These are phyloP conservation scores for Lanmaoa rubissima DNA, from an alignment of 768 basidiomycete species.

Conservation along the genomic window DNA sequence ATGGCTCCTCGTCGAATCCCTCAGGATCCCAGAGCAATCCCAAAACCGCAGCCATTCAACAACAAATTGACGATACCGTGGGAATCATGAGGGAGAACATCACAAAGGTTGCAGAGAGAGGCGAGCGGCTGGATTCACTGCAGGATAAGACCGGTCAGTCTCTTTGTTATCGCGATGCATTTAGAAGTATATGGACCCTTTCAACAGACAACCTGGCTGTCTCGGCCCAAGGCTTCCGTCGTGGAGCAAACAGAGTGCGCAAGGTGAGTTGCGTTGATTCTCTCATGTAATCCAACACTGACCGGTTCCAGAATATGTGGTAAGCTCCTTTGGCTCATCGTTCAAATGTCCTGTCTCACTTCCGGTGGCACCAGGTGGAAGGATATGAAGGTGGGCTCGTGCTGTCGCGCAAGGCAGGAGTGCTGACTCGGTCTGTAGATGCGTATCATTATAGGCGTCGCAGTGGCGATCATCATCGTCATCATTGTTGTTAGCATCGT, in stretches of 20 bases:
- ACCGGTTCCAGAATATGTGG: constrained; percentile 77
- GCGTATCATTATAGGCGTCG: constrained; percentile 94
- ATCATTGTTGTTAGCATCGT: constrained; percentile 96
- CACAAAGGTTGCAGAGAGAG: constrained; percentile 91
- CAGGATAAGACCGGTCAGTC: constrained; percentile 97
- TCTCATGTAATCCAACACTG: constrained; percentile 1
- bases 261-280: constrained; percentile 55
- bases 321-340: constrained; percentile 40
- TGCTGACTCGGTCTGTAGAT: constrained; percentile 51
- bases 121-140: constrained; percentile 88
- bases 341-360: constrained; percentile 7
- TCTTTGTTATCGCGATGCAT: not conserved
- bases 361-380: constrained; percentile 69
- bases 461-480: constrained; percentile 85
- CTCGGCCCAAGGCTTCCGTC: constrained; percentile 97
- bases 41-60: constrained; percentile 93
- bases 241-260: constrained; percentile 95
- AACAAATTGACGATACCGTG: constrained; percentile 97
- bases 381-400: constrained; percentile 80
- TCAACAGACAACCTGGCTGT: constrained; percentile 88
- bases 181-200: not conserved
- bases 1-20: constrained; percentile 59
- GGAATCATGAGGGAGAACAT: constrained; percentile 99
- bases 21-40: constrained; percentile 54
- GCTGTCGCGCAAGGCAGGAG: constrained; percentile 1